Conservation (phyloP, 75 land plant genomes). For the Chamaecyparis obtusa region DNA sequence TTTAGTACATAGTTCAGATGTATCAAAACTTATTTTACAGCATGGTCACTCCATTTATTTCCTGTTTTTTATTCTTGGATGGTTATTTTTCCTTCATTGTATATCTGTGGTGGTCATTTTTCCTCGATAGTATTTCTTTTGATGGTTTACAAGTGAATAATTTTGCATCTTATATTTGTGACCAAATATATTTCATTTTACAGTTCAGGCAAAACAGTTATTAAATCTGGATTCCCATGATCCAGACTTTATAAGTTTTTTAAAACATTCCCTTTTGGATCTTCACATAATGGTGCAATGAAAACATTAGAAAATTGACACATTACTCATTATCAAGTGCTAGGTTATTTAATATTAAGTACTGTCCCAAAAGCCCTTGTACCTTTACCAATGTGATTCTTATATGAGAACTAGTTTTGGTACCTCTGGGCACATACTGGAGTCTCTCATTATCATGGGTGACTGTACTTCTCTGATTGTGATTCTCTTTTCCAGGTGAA, state of each 20-base stretch:
- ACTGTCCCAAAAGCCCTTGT: background rate
- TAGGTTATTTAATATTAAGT: background rate
- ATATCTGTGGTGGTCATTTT: no score
- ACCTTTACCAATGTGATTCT: background rate
- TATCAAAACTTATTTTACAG: background rate
- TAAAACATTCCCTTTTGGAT: no score
- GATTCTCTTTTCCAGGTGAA: background rate
- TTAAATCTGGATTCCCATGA: background rate
- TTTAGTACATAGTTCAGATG: background rate
- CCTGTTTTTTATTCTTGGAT: no score
- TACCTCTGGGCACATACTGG: background rate
- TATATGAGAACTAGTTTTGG: background rate
- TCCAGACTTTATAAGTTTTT: background rate
- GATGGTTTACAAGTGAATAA: background rate
- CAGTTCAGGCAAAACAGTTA: background rate
- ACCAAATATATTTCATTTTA: background rate
- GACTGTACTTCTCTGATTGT: no score
- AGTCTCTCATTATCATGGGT: background rate
- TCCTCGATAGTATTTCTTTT: background rate
- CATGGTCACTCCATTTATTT: background rate
- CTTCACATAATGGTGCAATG: background rate
- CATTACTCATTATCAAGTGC: background rate
- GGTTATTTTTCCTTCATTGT: no score
- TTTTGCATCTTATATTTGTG: background rate
- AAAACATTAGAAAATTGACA: background rate